A percentile compares a stretch with the other conserved stretches of the same genome.
phyloP scores from a whole-genome alignment of 139 green algal genomes.

The Micractinium conductrix region DNA sequence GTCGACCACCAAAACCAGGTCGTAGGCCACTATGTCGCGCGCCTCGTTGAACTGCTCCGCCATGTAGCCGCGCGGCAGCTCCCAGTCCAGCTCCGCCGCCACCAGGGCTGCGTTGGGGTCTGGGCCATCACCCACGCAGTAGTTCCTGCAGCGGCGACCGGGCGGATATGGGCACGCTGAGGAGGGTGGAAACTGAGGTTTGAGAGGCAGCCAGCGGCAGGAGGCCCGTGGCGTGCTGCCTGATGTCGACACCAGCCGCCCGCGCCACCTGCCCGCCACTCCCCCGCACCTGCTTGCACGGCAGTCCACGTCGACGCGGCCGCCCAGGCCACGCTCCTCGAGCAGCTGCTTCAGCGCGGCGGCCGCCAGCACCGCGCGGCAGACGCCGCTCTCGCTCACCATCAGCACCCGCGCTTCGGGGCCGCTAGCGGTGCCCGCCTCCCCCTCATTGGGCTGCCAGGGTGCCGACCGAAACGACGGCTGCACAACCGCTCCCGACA shows the following conservation, averaged over 20 bases:
- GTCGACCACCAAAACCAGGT: conserved; percentile 86
- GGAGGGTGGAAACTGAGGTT: no score
- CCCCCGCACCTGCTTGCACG: no score
- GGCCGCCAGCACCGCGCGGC: conserved; percentile 72
- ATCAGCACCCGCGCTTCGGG: conserved; percentile 61
- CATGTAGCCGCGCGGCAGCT: conserved; percentile 28
- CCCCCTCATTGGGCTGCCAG: conserved; percentile 45
- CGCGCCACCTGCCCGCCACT: no score
- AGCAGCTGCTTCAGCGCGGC: conserved; percentile 60
- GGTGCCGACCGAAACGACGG: conserved; percentile 54
- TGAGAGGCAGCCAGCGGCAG: no score
- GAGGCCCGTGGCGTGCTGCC: no score
- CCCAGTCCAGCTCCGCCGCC: conserved; percentile 44
- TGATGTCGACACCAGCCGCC: no score
- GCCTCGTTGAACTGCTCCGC: conserved; percentile 63
- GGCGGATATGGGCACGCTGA: no score
- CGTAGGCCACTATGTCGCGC: conserved; percentile 71
- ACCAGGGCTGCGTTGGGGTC: conserved; percentile 50
- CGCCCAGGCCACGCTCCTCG: conserved; percentile 30
- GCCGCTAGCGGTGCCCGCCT: background rate
- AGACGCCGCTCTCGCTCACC: conserved; percentile 83
- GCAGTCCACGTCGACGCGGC: background rate
- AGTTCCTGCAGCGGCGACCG: conserved; percentile 71
- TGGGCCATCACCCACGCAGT: conserved; percentile 74
- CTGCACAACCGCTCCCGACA: conserved; percentile 48